Evolutionary conservation across 257 asterid species (phyloP), one percentile per base, ranked within the genome.

Genomic region (Phtheirospermum japonicum): DNA sequence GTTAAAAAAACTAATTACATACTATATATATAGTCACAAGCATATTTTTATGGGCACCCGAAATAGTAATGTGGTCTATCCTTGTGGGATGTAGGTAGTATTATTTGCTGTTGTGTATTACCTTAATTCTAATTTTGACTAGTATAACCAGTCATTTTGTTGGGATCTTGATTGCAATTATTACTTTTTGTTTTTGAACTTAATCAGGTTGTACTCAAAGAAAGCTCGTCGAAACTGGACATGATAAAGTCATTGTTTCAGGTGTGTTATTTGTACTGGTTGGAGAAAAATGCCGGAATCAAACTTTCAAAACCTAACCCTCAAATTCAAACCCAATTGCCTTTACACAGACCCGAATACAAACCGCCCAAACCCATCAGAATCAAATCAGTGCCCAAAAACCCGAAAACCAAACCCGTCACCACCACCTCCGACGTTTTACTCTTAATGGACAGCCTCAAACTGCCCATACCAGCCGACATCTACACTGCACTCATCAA

Each of bases 211-310:
- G 83, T 79, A 19, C 84, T 92, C 31, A 92, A 89, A 74, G 99
- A 92, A 71, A 89, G 83, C 71, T 82, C 86, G 11, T 53, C 87
- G 0, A 79, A 85, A 45, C 95, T 80, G 71, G 99, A 86, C 75
- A 89, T 92, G 99, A 84, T 92, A 54, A 86, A 84, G 80, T 84
- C 96, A 20, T 17, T 92, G 76, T 89, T 86, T 77, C 97, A 89
- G 70, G 94, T 86, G 61, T 83, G 76, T 70, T 91, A 92, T 59
- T 64, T 92, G 64, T 86, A 89, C 67, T 92, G 99, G 97, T 74
- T 92, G 78, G 99, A 89, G 83, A 77, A 59, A 69, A 86, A 83
- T 37, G 97, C 96, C 9, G 99, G 99, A 59, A 82, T 92, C 37
- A 73, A 34, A 19, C 42, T 20, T 45, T 52, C 31, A 39, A 16